Percentiles rank a stretch among this genome's conserved stretches.
These are phyloP conservation scores for Kewa caespitosa DNA, from an alignment of 179 eudicot genomes.

Conservation along the genomic window DNA sequence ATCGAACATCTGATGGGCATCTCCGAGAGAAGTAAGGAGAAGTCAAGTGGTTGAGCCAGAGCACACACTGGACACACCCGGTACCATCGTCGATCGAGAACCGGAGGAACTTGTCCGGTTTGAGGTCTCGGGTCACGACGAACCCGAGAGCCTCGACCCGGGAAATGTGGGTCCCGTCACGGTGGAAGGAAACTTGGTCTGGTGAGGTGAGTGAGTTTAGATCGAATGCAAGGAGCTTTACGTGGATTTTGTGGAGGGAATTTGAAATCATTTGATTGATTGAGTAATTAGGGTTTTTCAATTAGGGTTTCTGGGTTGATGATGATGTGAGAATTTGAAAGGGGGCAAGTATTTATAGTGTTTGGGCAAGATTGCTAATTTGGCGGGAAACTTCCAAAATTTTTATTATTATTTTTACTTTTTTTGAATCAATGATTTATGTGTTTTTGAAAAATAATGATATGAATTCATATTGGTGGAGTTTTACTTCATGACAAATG, in stretches of 20 bases:
- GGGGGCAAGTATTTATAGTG: no score
- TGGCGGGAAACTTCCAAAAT: conserved; percentile 20
- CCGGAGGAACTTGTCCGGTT: conserved; percentile 58
- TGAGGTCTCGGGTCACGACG: conserved; percentile 58
- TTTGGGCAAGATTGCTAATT: no score
- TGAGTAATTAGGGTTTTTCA: no score
- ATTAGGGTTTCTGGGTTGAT: not conserved
- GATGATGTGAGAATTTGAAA: not conserved
- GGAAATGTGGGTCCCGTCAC: conserved; percentile 40
- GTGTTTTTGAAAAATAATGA: no score
- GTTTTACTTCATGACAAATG: no score
- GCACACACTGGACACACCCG: conserved; percentile 66
- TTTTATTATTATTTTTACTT: no score
- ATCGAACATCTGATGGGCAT: conserved; percentile 61
- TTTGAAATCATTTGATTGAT: conserved; percentile 19
- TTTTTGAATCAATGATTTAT: no score
- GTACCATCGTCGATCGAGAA: conserved; percentile 81
- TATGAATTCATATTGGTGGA: no score
- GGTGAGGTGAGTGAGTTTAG: conserved; percentile 34
- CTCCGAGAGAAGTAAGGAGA: conserved; percentile 64
- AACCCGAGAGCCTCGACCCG: conserved; percentile 65
- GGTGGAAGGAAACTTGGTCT: conserved; percentile 42
- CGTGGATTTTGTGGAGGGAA: conserved; percentile 33
- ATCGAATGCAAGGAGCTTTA: conserved; percentile 64
- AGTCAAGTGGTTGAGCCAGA: conserved; percentile 77